Evolutionary conservation across 2,329 filamentous ascomycete genomes (phyloP).

Genomic region (Xenoacremonium recifei): DNA sequence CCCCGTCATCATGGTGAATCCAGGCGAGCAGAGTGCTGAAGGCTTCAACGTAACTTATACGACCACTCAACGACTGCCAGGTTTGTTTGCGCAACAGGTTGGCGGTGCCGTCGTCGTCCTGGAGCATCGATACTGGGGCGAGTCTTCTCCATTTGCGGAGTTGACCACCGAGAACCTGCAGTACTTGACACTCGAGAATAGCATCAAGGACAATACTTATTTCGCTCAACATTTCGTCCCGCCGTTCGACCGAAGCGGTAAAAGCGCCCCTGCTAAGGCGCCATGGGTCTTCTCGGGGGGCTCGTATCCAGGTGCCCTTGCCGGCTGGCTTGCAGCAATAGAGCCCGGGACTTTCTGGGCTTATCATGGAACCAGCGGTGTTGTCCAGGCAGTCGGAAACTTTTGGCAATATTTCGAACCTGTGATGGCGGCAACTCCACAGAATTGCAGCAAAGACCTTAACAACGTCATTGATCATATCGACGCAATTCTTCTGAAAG

Average conservation of each 20-base stretch:
- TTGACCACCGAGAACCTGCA: conserved; percentile 66
- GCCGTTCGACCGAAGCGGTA: conserved; percentile 60
- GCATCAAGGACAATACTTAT: conserved; percentile 72
- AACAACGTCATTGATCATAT: conserved; percentile 50
- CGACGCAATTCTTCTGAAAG: conserved; percentile 45
- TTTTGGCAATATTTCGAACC: conserved; percentile 60
- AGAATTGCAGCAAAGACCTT: conserved; percentile 61
- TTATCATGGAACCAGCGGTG: conserved; percentile 73
- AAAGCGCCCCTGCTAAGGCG: conserved; percentile 62
- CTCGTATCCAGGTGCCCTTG: conserved; percentile 75
- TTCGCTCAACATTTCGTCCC: conserved; percentile 72
- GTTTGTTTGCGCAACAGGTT: conserved; percentile 63
- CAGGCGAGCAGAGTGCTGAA: conserved; percentile 62
- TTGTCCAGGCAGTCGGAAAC: conserved; percentile 71
- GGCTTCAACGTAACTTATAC: conserved; percentile 60
- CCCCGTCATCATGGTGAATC: conserved; percentile 67
- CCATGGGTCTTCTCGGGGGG: conserved; percentile 77
- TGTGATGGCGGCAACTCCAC: conserved; percentile 42
- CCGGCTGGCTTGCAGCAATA: conserved; percentile 67
- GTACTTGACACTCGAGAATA: conserved; percentile 76
- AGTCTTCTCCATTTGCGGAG: conserved; percentile 64
- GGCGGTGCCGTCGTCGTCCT: conserved; percentile 72
- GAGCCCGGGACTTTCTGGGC: conserved; percentile 77
- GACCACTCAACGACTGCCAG: conserved; percentile 69
- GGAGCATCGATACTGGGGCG: conserved; percentile 82